Percentiles rank a stretch among this genome's conserved stretches.
phyloP scores from a whole-genome alignment of 805 yeast genomes.

The Pichia sporocuriosa region DNA sequence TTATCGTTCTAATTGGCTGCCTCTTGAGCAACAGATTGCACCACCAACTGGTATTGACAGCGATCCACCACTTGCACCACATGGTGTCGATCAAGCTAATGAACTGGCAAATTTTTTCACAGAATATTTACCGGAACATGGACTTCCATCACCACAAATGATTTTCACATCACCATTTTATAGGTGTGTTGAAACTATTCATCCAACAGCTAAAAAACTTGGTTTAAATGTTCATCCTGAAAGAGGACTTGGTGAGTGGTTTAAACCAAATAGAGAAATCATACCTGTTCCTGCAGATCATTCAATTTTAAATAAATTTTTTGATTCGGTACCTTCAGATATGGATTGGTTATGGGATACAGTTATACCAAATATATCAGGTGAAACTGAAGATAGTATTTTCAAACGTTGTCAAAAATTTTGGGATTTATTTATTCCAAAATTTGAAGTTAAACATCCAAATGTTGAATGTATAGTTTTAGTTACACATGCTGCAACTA shows the following conservation, averaged over 20 bases:
- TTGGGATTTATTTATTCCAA: constrained; percentile 49
- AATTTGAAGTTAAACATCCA: constrained; percentile 52
- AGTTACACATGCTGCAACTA: constrained; percentile 92
- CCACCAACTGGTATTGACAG: constrained; percentile 86
- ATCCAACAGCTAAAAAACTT: constrained; percentile 57
- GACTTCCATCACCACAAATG: constrained; percentile 54
- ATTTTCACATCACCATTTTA: constrained; percentile 81
- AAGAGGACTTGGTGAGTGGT: constrained; percentile 91
- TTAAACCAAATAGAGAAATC: constrained; percentile 55
- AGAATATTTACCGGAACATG: constrained; percentile 21
- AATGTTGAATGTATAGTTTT: constrained; percentile 55
- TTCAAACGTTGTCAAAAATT: constrained; percentile 53
- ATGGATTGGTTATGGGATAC: constrained; percentile 42
- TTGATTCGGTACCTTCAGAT: constrained; percentile 39
- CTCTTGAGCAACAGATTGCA: constrained; percentile 76
- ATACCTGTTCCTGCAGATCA: constrained; percentile 65
- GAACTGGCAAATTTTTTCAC: constrained; percentile 63
- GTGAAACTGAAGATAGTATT: constrained; percentile 73
- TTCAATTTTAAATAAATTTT: constrained; percentile 44
- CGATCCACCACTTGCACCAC: constrained; percentile 82
- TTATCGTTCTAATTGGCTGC: constrained; percentile 83
- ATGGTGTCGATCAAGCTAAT: constrained; percentile 81
- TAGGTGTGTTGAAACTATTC: constrained; percentile 77
- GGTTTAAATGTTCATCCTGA: constrained; percentile 61
- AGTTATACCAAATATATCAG: constrained; percentile 53